Evolutionary conservation across 495 filamentous ascomycete species (phyloP), one percentile per base, ranked within the genome.

Genomic region (Aspergillus biplanus): DNA sequence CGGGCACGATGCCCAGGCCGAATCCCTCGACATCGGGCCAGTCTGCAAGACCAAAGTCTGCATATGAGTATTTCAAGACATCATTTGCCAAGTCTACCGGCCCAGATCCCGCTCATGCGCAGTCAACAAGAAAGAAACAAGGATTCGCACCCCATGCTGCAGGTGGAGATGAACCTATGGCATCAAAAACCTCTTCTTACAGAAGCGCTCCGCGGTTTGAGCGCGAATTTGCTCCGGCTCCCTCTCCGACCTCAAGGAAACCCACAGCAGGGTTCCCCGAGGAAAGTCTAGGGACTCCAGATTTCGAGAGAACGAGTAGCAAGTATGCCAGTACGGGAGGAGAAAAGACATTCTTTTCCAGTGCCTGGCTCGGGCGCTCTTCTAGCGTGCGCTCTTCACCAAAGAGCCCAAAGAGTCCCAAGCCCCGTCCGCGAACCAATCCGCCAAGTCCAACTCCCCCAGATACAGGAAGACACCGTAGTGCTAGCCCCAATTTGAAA

Each of bases 301-400:
- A 79, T 4, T 72, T 72, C 62, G 72, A 78, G 47, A 83, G 90
- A 9, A 74, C 83, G 31, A 87, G 90, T 59, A 90, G 87, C 7
- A 86, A 88, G 0, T 95, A 96, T 69, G 82, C 86, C 39, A 84
- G 82, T 4, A 74, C 84, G 33, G 84, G 86, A 55, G 90, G 90
- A 15, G 92, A 95, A 69, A 90, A 83, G 78, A 89, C 86, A 0
- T 80, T 82, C 63, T 78, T 86, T 60, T 73, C 73, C 7, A 79
- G 74, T 63, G 73, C 78, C 32, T 72, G 71, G 16, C 64, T 86
- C 13, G 71, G 73, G 11, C 77, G 81, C 47, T 80, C 83, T 31
- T 64, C 76, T 1, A 83, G 76, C 64, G 71, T 73, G 59, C 78
- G 83, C n/a, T 73, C 77, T 52, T 73, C 82, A 9, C 69, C 82